Evolutionary conservation across 164 flowering plant species (phyloP).

Genomic region (Platanus orientalis): DNA sequence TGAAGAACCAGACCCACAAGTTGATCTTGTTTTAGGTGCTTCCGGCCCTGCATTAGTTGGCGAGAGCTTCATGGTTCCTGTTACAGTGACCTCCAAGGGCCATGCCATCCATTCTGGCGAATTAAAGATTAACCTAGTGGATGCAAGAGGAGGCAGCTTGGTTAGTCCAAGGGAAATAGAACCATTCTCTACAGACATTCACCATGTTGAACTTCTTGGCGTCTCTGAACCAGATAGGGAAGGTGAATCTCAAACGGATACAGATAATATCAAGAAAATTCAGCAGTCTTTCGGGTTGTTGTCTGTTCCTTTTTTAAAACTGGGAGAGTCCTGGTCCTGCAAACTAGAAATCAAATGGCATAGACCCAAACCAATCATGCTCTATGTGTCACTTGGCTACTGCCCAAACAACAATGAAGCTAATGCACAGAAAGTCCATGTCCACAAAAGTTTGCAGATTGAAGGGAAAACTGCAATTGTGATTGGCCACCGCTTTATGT

Average conservation of each 20-base stretch:
- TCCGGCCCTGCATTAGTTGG: conserved; percentile 91
- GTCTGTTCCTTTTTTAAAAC: conserved; percentile 64
- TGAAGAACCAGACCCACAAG: conserved; percentile 85
- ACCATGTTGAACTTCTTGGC: conserved; percentile 84
- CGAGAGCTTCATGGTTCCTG: conserved; percentile 75
- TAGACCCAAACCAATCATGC: conserved; percentile 82
- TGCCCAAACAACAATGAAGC: conserved; percentile 43
- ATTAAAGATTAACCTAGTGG: conserved; percentile 91
- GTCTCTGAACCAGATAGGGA: conserved; percentile 44
- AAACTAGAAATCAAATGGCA: conserved; percentile 87
- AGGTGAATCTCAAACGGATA: conserved; percentile 34
- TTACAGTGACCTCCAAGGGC: conserved; percentile 64
- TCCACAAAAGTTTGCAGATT: conserved; percentile 90
- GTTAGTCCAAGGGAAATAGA: conserved; percentile 87
- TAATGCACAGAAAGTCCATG: conserved; percentile 56
- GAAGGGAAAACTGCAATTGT: conserved; percentile 72
- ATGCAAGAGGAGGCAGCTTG: conserved; percentile 78
- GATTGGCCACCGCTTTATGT: conserved; percentile 57
- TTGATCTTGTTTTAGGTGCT: conserved; percentile 62
- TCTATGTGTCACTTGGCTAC: conserved; percentile 85
- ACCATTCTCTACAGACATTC: conserved; percentile 55
- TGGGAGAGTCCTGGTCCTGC: conserved; percentile 84
- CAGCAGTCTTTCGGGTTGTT: conserved; percentile 90
- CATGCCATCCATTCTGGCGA: conserved; percentile 78
- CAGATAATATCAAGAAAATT: conserved; percentile 55